These are phyloP conservation scores for Pseudovirgaria hyperparasitica DNA, from an alignment of 2,329 filamentous ascomycete genomes.

Conservation along the genomic window DNA sequence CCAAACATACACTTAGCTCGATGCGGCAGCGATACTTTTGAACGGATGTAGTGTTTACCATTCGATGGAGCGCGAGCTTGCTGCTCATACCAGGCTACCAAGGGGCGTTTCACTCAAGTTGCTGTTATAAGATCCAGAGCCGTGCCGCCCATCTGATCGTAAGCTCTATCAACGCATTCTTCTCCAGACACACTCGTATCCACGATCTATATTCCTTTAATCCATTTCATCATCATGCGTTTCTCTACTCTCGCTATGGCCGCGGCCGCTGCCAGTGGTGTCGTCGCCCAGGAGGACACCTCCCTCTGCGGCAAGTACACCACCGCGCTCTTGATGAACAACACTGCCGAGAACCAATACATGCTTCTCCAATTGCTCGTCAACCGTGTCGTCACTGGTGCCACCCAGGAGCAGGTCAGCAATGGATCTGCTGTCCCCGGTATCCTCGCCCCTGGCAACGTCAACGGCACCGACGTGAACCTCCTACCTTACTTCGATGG, in stretches of 20 bases:
- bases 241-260: constrained; percentile 3
- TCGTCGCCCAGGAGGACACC: constrained; percentile 18
- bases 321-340: constrained; percentile 43
- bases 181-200: no score
- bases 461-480: constrained; percentile 40
- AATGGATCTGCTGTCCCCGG: constrained; percentile 42
- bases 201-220: no score
- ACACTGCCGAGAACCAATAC: constrained; percentile 46
- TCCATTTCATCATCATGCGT: constrained; percentile 6
- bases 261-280: constrained; percentile 3
- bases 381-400: constrained; percentile 51
- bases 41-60: no score
- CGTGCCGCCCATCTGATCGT: no score
- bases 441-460: constrained; percentile 40
- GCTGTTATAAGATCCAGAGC: no score
- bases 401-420: constrained; percentile 33
- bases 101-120: no score
- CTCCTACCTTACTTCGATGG: constrained; percentile 49
- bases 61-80: no score
- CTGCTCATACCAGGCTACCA: no score
- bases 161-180: no score
- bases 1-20: no score
- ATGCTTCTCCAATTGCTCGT: constrained; percentile 44
- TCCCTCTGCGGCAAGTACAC: constrained; percentile 54
- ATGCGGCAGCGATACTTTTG: no score